Evolutionary conservation across 352 stramenopile genomes (phyloP), one percentile per base, ranked within the genome.

Genomic region (Pilasporangium apinafurcum): DNA sequence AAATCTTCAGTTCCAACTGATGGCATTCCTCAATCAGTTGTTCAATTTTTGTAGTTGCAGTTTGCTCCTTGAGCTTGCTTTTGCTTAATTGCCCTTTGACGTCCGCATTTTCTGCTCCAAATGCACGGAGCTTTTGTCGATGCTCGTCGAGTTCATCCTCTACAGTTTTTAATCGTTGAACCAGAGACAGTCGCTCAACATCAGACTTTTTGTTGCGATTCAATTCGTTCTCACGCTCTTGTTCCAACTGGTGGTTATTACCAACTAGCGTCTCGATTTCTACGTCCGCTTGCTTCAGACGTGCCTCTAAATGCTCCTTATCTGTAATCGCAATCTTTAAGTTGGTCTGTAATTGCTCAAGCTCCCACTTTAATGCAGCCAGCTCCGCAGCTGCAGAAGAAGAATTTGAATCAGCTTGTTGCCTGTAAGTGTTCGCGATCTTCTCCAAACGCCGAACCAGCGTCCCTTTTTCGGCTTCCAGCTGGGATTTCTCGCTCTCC

Each of bases 311-410:
- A 9, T 69, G 60, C 1, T 56, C 40, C 47, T 78, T 83, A 18
- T 82, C 69, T 25, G 45, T 46, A 29, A 65, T 59, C 16, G 56
- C 35, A 9, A 59, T 44, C 28, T 64, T 66, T 9, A 69, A 46
- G 21, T 44, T 63, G 9, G 48, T 56, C 21, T 65, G 57, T 2
- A 82, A 53, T 31, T 79, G 63, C 35, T 82, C 69, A 5, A 69
- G 58, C 42, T 86, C 73, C 48, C 66, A 59, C 24, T 69, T 74
- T 22, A 66, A 64, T 31, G 69, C 65, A 4, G 47, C 54, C 3
- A 62, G 21, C 5, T 51, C 49, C 6, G 48, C 40, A n/a, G 44
- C 21, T 1, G 40, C 44, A 20, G 51, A 53, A 5, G 47, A 20
- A 5, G 49, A 45, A 33, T 46, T 51, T 12, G 59, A 31, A 13